These are phyloP conservation scores for Bullera alba DNA, from an alignment of 768 basidiomycete species.

Conservation along the genomic window DNA sequence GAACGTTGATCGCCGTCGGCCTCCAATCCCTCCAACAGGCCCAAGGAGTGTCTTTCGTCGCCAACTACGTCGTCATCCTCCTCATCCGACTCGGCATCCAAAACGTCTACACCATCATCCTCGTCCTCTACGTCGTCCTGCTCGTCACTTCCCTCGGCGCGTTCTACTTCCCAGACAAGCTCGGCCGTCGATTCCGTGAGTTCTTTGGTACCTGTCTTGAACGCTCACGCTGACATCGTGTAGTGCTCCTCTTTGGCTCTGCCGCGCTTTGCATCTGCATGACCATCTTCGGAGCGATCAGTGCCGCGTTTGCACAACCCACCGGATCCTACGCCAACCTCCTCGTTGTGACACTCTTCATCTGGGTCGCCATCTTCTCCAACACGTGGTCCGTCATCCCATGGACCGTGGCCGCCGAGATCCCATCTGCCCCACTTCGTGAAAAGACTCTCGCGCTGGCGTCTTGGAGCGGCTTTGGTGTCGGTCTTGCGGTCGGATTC, in stretches of 20 bases:
- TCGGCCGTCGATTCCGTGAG: neutral
- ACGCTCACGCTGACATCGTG: neutral
- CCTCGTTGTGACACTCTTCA: conserved; percentile 5
- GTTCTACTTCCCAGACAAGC: conserved; percentile 10
- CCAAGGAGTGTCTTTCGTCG: conserved; percentile 2
- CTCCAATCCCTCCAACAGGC: conserved; percentile 1
- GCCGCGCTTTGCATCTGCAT: conserved; percentile 7
- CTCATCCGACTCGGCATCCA: conserved; percentile 2
- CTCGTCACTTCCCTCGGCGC: conserved; percentile 4
- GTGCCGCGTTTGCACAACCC: conserved; percentile 2
- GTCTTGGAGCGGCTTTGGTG: conserved; percentile 13
- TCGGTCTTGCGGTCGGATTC: conserved; percentile 18
- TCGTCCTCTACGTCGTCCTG: conserved; percentile 2
- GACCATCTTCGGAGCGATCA: conserved; percentile 7
- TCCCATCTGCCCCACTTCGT: conserved; percentile 15
- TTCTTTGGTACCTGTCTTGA: neutral
- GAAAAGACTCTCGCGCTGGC: conserved; percentile 24
- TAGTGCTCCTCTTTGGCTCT: conserved; percentile 8
- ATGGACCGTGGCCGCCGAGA: conserved; percentile 22
- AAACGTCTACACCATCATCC: conserved; percentile 2
- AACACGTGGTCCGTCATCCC: conserved; percentile 18
- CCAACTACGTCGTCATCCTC: conserved; percentile 1
- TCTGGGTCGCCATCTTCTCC: conserved; percentile 11
- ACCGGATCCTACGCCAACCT: conserved; percentile 5
- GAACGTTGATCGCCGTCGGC: conserved; percentile 8